A percentile compares a stretch with the other conserved stretches of the same genome.
Evolutionary conservation across 352 stramenopile genomes (phyloP).

Genomic region (Pythium brachiatum): DNA sequence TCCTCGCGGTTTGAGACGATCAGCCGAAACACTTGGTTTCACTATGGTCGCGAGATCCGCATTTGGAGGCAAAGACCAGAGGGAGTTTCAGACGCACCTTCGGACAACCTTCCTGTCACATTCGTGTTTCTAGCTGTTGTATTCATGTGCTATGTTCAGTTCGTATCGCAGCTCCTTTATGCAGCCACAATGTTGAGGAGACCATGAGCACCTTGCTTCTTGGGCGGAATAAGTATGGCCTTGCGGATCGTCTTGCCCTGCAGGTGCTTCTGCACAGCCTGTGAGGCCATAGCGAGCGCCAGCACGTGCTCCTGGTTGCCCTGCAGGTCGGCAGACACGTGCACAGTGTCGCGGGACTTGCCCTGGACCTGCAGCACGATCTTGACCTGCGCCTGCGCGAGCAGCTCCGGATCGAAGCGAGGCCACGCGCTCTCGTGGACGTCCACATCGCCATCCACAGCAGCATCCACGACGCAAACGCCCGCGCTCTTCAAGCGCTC

Average conservation of each 20-base stretch:
- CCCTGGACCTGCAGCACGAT: slow-evolving; percentile 81
- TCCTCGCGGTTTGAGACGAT: background rate
- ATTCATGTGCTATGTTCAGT: background rate
- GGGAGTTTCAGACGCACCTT: background rate
- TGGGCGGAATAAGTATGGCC: slow-evolving; percentile 75
- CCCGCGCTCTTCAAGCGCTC: slow-evolving; percentile 38
- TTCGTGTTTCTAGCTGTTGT: slow-evolving; percentile 3
- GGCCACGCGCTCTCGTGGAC: slow-evolving; percentile 70
- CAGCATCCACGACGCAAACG: slow-evolving; percentile 10
- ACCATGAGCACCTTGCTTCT: slow-evolving; percentile 73
- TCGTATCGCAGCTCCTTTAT: slow-evolving; percentile 14
- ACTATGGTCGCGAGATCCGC: slow-evolving; percentile 19
- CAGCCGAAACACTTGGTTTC: slow-evolving; percentile 20
- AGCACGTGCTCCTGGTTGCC: slow-evolving; percentile 63
- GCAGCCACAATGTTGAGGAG: slow-evolving; percentile 77
- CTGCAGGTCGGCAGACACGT: slow-evolving; percentile 48
- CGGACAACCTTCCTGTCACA: slow-evolving; percentile 13
- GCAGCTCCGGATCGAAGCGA: slow-evolving; percentile 45
- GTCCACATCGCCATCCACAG: slow-evolving; percentile 26
- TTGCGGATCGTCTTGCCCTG: slow-evolving; percentile 63
- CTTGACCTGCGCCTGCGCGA: slow-evolving; percentile 73
- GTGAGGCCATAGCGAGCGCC: slow-evolving; percentile 49
- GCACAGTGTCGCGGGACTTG: slow-evolving; percentile 70
- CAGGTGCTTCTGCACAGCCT: slow-evolving; percentile 65
- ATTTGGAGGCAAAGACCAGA: slow-evolving; percentile 19